These are phyloP conservation scores for Curvularia hawaiiensis DNA, from an alignment of 2,329 filamentous ascomycete genomes.

Conservation along the genomic window DNA sequence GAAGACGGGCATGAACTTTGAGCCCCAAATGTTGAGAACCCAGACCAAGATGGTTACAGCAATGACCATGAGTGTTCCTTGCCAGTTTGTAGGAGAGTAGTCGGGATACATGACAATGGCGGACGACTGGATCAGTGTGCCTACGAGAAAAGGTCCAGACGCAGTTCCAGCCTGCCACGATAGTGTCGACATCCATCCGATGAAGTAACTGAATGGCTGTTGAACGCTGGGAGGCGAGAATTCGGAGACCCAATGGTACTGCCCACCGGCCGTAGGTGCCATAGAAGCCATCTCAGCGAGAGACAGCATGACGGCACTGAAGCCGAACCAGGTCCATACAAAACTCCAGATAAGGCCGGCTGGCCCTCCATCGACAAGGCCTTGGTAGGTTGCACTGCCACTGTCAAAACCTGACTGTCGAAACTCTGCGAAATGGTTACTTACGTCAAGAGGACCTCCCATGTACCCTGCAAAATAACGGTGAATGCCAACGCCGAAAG, in stretches of 20 bases:
- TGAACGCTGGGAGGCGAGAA: constrained; percentile 38
- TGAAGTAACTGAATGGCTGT: constrained; percentile 35
- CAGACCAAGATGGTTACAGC: constrained; percentile 52
- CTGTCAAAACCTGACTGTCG: constrained; percentile 4
- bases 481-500: constrained; percentile 42
- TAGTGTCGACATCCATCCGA: constrained; percentile 57
- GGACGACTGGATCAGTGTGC: constrained; percentile 54
- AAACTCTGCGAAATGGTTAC: background rate
- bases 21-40: constrained; percentile 48
- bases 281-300: constrained; percentile 45
- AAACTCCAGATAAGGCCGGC: constrained; percentile 45
- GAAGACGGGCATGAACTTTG: constrained; percentile 40
- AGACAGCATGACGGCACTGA: constrained; percentile 39
- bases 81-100: constrained; percentile 53
- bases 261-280: constrained; percentile 44
- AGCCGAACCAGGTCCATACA: constrained; percentile 43
- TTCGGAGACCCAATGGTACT: constrained; percentile 45
- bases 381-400: constrained; percentile 34
- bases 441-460: constrained; percentile 42
- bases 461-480: constrained; percentile 41
- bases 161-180: constrained; percentile 58
- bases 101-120: constrained; percentile 51
- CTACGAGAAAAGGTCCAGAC: constrained; percentile 55
- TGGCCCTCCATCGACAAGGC: constrained; percentile 39
- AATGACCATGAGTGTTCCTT: constrained; percentile 56